Base-by-base conservation (phyloP, 257 asterid genomes). In the Plantago elongata region DNA sequence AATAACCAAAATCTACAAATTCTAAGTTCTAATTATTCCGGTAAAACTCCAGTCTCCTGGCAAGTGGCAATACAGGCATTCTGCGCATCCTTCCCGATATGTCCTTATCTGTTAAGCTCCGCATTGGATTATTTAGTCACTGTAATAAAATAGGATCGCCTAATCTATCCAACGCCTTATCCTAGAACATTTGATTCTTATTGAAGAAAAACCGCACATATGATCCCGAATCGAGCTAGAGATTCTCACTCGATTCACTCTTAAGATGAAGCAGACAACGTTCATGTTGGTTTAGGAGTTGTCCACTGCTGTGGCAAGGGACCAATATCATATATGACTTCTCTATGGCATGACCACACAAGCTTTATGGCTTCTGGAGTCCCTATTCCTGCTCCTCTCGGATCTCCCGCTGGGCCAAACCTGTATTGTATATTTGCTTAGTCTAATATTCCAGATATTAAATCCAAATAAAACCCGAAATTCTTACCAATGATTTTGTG, bases 391-490 rank as follows among this genome's bases (percentile, higher is more conserved):
- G 96, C 97, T 43, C 97, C 93, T 67, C 88, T 77, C 18, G 95
- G 97, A 69, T 89, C 98, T 62, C 97, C 98, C 1, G 89, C 84
- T 2, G 97, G 95, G 13, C 97, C 95, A 51, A 89, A 89, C 97
- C 97, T 89, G 67, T 51, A 66, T 6, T 10, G 37, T n/a, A 16
- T 42, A 15, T 4, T 27, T 15, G 45, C 9, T 60, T 6, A 11
- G 18, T 1, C 58, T 37, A 3, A 9, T 7, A n/a, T 1, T 15
- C 37, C 7, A 58, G 5, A 34, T 45, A 14, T 18, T 1, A 17
- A 59, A 57, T 2, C 1, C 1, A 43, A 37, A 9, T 10, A 3
- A 51, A 10, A 45, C 14, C 8, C 14, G 8, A 34, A 34, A 5
- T 34, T 0, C n/a, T 11, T n/a, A 71, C 97, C 99, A 89, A 66